Conservation (phyloP, 768 basidiomycete species). For the Calocera viscosa region DNA sequence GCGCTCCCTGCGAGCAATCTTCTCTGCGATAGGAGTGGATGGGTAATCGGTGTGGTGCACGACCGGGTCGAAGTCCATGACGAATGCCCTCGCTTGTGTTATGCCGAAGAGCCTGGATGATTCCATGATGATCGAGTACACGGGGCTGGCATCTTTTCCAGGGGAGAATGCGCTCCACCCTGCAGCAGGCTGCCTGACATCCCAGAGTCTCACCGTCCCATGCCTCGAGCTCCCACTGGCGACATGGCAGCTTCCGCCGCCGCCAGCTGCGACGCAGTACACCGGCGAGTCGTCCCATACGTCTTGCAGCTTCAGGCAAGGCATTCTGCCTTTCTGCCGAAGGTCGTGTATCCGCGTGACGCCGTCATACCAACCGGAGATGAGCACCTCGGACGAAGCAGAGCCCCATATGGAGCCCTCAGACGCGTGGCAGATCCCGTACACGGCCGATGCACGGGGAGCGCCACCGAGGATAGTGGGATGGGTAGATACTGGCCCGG, state of each 20-base stretch:
- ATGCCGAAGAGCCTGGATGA: constrained; percentile 68
- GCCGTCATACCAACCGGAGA: constrained; percentile 78
- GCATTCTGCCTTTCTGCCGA: constrained; percentile 36
- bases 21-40: neutral
- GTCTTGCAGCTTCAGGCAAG: constrained; percentile 51
- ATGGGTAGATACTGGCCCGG: neutral
- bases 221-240: constrained; percentile 69
- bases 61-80: constrained; percentile 65
- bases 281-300: constrained; percentile 52
- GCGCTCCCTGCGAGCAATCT: neutral
- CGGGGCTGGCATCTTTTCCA: constrained; percentile 55
- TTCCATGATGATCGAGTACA: constrained; percentile 62
- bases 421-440: constrained; percentile 53
- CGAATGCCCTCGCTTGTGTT: constrained; percentile 63
- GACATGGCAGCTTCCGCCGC: constrained; percentile 51
- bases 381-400: constrained; percentile 49
- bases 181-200: constrained; percentile 44
- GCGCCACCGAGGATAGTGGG: constrained; percentile 15
- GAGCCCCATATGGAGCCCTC: constrained; percentile 50
- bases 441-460: constrained; percentile 43
- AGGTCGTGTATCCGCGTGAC: constrained; percentile 62
- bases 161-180: constrained; percentile 77
- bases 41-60: constrained; percentile 16
- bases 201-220: constrained; percentile 71
- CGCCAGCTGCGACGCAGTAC: constrained; percentile 63